These are phyloP conservation scores for Mikania micrantha DNA, from an alignment of 129 eudicot genomes.

Conservation along the genomic window DNA sequence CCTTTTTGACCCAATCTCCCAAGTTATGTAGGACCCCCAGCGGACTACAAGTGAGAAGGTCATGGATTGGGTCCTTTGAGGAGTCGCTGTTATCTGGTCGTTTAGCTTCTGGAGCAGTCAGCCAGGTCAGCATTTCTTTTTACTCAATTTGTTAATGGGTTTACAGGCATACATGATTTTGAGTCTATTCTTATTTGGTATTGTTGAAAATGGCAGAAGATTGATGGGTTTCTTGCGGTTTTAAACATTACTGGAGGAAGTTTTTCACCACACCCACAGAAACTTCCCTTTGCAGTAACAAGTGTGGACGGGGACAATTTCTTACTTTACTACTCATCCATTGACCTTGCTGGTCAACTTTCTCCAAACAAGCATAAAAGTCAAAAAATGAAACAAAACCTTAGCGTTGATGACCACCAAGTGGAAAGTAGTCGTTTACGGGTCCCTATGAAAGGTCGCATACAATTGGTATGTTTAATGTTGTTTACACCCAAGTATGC, in stretches of 20 bases:
- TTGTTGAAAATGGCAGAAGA: slow-evolving; percentile 50
- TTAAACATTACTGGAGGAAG: slow-evolving; percentile 83
- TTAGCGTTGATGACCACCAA: slow-evolving; percentile 44
- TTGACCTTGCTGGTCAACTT: slow-evolving; percentile 51
- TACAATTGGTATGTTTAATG: slow-evolving; percentile 65
- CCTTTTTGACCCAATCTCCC: slow-evolving; percentile 27
- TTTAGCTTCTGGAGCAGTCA: slow-evolving; percentile 61
- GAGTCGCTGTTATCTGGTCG: slow-evolving; percentile 97
- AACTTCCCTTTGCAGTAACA: slow-evolving; percentile 89
- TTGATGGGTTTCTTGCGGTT: slow-evolving; percentile 97
- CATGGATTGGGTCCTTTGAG: slow-evolving; percentile 96
- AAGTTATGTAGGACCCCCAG: slow-evolving; percentile 61
- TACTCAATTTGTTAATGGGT: not conserved
- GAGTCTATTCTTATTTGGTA: not conserved
- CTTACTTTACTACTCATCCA: slow-evolving; percentile 76
- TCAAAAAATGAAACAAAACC: slow-evolving; percentile 49
- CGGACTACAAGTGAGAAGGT: slow-evolving; percentile 81
- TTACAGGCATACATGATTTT: not conserved
- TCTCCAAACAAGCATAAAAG: slow-evolving; percentile 42
- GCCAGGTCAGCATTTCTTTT: slow-evolving; percentile 47
- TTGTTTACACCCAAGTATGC: not conserved
- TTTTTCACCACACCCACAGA: slow-evolving; percentile 87
- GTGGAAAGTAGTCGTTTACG: slow-evolving; percentile 57
- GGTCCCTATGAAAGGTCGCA: slow-evolving; percentile 87
- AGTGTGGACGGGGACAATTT: slow-evolving; percentile 88